Evolutionary conservation across 2,329 filamentous ascomycete genomes (phyloP).

Genomic region (Fusarium siculi): DNA sequence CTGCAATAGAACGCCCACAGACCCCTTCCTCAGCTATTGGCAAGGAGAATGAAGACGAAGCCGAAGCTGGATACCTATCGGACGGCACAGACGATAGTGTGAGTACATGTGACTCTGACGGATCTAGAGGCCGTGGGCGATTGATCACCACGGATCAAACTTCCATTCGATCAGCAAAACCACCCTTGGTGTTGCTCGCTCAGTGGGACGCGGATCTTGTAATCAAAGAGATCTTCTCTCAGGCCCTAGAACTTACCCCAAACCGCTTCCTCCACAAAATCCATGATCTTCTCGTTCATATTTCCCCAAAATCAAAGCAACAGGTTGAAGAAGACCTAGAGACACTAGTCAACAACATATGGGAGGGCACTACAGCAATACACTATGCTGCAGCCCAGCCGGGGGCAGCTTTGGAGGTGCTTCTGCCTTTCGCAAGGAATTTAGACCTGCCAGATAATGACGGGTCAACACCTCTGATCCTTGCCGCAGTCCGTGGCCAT

Average conservation of each 20-base stretch:
- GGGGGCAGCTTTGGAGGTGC: constrained; percentile 20
- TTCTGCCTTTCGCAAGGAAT: constrained; percentile 28
- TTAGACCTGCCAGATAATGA: constrained; percentile 24
- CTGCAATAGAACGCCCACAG: background rate
- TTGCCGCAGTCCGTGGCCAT: constrained; percentile 23
- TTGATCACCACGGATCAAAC: background rate
- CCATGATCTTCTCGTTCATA: background rate
- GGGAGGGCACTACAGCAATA: constrained; percentile 31
- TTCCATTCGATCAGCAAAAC: constrained; percentile 3
- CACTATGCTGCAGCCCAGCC: constrained; percentile 32
- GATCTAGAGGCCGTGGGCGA: background rate
- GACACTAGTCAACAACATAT: constrained; percentile 22
- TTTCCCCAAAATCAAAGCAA: background rate
- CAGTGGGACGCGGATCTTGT: constrained; percentile 30
- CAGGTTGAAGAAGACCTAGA: constrained; percentile 6
- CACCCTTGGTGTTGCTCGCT: constrained; percentile 25
- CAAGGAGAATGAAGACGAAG: background rate
- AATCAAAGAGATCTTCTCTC: constrained; percentile 23
- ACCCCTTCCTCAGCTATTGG: too few relatives aligned
- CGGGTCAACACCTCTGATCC: constrained; percentile 27
- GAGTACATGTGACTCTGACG: background rate
- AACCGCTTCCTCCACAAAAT: background rate
- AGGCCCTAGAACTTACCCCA: background rate
- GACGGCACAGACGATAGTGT: background rate
- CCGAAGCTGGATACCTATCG: background rate